Evolutionary conservation across 148 eudicot species (phyloP), one percentile per base, ranked within the genome.

Genomic region (Chenopodium formosanum): DNA sequence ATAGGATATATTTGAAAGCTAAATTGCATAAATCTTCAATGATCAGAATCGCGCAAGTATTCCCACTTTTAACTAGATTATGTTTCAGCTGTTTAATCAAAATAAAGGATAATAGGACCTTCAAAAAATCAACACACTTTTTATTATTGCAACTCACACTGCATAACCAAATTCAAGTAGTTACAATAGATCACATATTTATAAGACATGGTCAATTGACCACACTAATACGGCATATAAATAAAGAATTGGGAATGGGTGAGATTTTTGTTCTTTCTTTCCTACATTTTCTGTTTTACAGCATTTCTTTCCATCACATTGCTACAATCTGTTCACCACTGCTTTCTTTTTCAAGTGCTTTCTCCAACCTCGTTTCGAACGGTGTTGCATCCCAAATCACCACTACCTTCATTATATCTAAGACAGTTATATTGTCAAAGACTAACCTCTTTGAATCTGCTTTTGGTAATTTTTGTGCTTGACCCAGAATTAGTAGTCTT

Each of bases 351-450:
- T 85, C 82, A 68, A 84, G 80, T 76, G 90, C 86, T 79, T 83
- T 86, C 82, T 90, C 93, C 82, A 90, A 53, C 85, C 86, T 87
- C 25, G 81, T 83, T 78, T 84, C 90, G 84, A 86, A 89, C 69
- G 93, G 85, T 64, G 85, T 83, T 13, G 91, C 23, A 58, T 85
- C 84, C 82, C 87, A 81, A 7, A 79, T 83, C 50, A 86, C 80
- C n/a, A n/a, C n/a, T n/a, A n/a, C n/a, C n/a, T n/a, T n/a, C n/a
- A n/a, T n/a, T n/a, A n/a, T n/a, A n/a, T n/a, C n/a, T n/a, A n/a
- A n/a, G n/a, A n/a, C n/a, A n/a, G n/a, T n/a, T n/a, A n/a, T n/a
- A n/a, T n/a, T n/a, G n/a, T n/a, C n/a, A n/a, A n/a, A n/a, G n/a
- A n/a, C n/a, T n/a, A n/a, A n/a, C n/a, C n/a, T n/a, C n/a, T n/a